phyloP scores from a whole-genome alignment of 169 alveolate species.

The Amoebophrya sp. region DNA sequence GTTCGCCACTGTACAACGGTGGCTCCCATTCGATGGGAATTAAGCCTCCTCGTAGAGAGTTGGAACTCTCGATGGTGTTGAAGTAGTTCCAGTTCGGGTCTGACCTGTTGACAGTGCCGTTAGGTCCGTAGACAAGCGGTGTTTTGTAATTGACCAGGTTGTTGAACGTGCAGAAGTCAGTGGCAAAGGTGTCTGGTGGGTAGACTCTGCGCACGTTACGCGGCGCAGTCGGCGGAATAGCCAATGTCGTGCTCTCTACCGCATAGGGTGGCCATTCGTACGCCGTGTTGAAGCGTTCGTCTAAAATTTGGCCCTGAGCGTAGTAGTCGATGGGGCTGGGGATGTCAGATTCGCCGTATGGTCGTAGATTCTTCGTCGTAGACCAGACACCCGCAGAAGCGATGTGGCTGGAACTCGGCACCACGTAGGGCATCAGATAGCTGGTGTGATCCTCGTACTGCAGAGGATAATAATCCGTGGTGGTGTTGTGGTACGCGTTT shows the following conservation, averaged over 20 bases:
- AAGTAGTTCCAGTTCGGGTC: neutral
- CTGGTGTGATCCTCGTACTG: neutral
- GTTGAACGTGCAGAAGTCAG: neutral
- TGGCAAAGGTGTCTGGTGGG: neutral
- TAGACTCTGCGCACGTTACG: neutral
- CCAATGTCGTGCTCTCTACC: neutral
- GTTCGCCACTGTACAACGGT: neutral
- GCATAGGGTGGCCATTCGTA: neutral
- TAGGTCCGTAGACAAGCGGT: no score
- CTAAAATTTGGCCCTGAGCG: neutral
- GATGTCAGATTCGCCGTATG: neutral
- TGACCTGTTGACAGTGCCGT: neutral
- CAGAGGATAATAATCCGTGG: neutral
- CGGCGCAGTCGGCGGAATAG: neutral
- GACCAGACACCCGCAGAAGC: neutral
- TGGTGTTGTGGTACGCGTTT: neutral
- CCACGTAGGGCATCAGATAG: neutral
- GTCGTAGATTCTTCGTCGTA: neutral
- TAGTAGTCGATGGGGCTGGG: neutral
- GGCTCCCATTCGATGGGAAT: neutral
- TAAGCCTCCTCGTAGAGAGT: neutral
- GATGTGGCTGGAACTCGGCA: neutral
- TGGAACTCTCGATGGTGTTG: neutral
- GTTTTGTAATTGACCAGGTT: neutral
- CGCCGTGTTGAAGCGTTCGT: neutral